These are phyloP conservation scores for Nakaseomyces kungkrabaensis DNA, from an alignment of 1,139 yeast genomes.

Conservation along the genomic window DNA sequence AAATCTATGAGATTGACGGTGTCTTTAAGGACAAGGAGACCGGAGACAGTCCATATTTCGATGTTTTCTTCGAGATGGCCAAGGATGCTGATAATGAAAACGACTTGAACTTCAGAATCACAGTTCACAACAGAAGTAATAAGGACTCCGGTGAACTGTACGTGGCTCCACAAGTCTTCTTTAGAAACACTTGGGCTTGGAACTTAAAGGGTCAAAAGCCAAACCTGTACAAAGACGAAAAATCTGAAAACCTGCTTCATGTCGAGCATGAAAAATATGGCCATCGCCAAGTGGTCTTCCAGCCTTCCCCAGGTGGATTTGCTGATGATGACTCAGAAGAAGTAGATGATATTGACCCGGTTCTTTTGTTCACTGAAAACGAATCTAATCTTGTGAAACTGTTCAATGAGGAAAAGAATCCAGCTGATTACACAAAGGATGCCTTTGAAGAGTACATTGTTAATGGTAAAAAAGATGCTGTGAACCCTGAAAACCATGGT, in stretches of 20 bases:
- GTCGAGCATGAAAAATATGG: conserved; percentile 69
- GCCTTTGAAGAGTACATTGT: conserved; percentile 83
- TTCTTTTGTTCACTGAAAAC: conserved; percentile 75
- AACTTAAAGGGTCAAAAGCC: conserved; percentile 47
- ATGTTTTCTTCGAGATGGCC: conserved; percentile 85
- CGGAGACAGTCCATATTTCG: conserved; percentile 76
- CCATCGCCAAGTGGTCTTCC: conserved; percentile 58
- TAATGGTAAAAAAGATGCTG: conserved; percentile 46
- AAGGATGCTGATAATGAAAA: conserved; percentile 76
- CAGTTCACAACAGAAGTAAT: conserved; percentile 80
- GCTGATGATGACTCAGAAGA: conserved; percentile 8
- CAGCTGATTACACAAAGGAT: conserved; percentile 59
- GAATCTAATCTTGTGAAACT: conserved; percentile 69
- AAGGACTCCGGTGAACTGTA: conserved; percentile 75
- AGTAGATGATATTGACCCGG: conserved; percentile 44
- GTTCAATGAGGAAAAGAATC: conserved; percentile 51
- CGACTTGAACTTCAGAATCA: conserved; percentile 71
- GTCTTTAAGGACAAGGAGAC: conserved; percentile 32
- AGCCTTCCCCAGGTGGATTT: conserved; percentile 75
- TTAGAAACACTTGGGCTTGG: conserved; percentile 94
- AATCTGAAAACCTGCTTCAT: conserved; percentile 38
- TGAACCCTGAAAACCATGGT: conserved; percentile 62
- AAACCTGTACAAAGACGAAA: conserved; percentile 34
- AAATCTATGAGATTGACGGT: conserved; percentile 27
- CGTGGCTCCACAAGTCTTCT: conserved; percentile 74